These are phyloP conservation scores for Lecanicillium sp. DNA, from an alignment of 2,329 filamentous ascomycete genomes.

Conservation along the genomic window DNA sequence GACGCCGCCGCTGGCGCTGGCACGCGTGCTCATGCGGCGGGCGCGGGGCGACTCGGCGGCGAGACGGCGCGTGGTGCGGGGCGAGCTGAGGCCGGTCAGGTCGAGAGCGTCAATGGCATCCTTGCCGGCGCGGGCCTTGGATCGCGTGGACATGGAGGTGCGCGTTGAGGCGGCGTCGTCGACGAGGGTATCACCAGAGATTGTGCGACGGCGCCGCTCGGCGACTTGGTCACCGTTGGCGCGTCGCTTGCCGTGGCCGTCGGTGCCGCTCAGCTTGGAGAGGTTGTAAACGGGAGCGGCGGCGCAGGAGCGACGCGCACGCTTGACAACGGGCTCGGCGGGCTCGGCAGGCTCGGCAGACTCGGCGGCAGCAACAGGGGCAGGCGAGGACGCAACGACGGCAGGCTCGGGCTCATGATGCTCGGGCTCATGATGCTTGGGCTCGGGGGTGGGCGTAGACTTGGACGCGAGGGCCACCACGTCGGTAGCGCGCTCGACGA, in stretches of 20 bases:
- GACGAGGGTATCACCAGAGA: constrained; percentile 35
- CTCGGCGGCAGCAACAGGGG: constrained; percentile 20
- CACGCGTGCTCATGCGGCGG: constrained; percentile 40
- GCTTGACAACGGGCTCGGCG: no score
- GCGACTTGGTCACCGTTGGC: constrained; percentile 44
- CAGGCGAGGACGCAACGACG: constrained; percentile 20
- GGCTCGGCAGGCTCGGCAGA: background rate
- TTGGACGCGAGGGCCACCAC: no score
- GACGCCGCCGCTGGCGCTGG: constrained; percentile 20
- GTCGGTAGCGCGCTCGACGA: no score
- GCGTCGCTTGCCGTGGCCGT: constrained; percentile 52
- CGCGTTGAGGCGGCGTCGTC: constrained; percentile 20
- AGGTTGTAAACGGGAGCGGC: constrained; percentile 61
- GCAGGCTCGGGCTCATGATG: background rate
- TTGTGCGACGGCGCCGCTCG: constrained; percentile 40
- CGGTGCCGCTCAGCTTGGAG: constrained; percentile 55
- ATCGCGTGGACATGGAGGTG: constrained; percentile 12
- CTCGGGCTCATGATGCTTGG: no score
- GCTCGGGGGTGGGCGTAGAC: no score
- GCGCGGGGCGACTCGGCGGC: constrained; percentile 25
- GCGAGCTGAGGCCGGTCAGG: constrained; percentile 30
- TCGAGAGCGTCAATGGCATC: constrained; percentile 43
- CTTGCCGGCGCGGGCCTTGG: constrained; percentile 19
- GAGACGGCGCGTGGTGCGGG: constrained; percentile 27
- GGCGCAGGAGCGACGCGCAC: constrained; percentile 50